A percentile compares a stretch with the other conserved stretches of the same genome.
These are phyloP conservation scores for Calonectria hawksworthii DNA, from an alignment of 2,329 filamentous ascomycete genomes.

Conservation along the genomic window DNA sequence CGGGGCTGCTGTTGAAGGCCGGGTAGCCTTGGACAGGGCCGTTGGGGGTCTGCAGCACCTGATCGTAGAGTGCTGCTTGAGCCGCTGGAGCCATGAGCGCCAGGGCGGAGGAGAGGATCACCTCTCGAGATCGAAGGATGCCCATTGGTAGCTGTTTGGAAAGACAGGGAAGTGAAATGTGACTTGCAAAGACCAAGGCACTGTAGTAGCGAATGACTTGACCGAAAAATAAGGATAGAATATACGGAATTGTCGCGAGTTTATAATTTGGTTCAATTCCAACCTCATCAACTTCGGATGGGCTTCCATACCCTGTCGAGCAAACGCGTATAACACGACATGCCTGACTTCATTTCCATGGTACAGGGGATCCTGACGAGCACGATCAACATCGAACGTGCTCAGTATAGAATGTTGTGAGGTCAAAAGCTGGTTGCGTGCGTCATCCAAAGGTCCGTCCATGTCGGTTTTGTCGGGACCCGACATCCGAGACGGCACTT, in stretches of 20 bases:
- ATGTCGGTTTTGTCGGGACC: neutral
- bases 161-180: neutral
- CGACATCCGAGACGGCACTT: neutral
- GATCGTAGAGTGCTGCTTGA: neutral
- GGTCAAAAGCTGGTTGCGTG: neutral
- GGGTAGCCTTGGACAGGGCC: constrained; percentile 13
- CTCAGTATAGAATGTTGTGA: neutral
- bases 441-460: neutral
- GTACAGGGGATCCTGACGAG: neutral
- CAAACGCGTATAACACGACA: neutral
- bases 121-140: neutral
- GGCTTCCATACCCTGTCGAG: neutral
- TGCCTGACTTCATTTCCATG: neutral
- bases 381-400: neutral
- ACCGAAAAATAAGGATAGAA: neutral
- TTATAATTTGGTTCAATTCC: neutral
- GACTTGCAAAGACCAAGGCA: neutral
- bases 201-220: too few species aligned
- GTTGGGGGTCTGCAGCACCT: neutral
- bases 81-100: neutral
- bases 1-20: constrained; percentile 17
- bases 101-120: neutral
- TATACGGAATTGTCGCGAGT: neutral
- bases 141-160: neutral
- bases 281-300: neutral